Conservation (phyloP, 2,329 filamentous ascomycete species). For the Xylaria sp. region DNA sequence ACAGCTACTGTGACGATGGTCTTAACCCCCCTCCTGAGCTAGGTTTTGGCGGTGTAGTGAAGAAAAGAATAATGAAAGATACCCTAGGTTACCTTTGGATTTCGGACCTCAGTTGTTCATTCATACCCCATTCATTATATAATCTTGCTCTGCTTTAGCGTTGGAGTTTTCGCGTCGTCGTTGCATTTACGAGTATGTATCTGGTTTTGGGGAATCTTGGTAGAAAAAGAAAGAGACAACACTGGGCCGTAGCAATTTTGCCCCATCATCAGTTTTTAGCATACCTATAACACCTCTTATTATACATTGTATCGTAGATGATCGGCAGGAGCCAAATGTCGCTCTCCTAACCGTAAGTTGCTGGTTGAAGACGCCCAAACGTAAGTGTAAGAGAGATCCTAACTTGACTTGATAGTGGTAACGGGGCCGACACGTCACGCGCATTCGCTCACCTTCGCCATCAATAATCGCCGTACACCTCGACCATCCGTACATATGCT, state of each 20-base stretch:
- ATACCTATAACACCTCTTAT: background rate
- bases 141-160: conserved; percentile 9
- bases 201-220: background rate
- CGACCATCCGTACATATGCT: too few species aligned
- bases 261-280: background rate
- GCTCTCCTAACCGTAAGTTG: too few species aligned
- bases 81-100: background rate
- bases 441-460: too few species aligned
- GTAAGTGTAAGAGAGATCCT: too few species aligned
- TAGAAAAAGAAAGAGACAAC: background rate
- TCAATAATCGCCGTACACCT: too few species aligned
- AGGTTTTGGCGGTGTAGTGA: background rate
- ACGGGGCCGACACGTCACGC: too few species aligned
- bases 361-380: too few species aligned
- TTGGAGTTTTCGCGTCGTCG: conserved; percentile 8
- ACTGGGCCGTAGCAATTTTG: background rate
- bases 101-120: conserved; percentile 2
- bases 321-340: background rate
- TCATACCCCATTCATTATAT: background rate
- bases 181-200: background rate
- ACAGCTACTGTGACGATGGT: conserved; percentile 11
- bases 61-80: background rate
- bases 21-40: background rate
- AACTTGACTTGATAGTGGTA: too few species aligned
- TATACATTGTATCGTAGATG: background rate